Percentiles rank a stretch among this genome's conserved stretches.
These are phyloP conservation scores for Penicillium digitatum DNA, from an alignment of 2,329 filamentous ascomycete species.

Conservation along the genomic window DNA sequence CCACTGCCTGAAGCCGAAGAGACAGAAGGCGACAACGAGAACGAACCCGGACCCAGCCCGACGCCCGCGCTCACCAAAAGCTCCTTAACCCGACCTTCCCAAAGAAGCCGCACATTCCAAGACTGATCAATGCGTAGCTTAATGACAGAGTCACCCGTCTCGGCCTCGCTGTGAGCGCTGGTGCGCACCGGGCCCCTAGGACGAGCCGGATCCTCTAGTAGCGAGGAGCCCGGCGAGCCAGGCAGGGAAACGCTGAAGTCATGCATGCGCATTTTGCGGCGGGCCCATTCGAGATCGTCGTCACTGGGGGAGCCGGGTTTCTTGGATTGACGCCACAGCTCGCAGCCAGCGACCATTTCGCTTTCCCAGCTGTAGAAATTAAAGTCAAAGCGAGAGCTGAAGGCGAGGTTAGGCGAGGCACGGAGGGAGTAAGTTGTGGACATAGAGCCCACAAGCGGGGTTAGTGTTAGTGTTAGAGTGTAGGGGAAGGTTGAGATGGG, in stretches of 20 bases:
- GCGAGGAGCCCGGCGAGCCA: conserved; percentile 17
- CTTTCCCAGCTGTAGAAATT: conserved; percentile 99
- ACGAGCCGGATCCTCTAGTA: conserved; percentile 15
- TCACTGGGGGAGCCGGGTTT: conserved; percentile 33
- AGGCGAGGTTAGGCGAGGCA: conserved; percentile 73
- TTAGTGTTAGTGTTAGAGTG: conserved; percentile 87
- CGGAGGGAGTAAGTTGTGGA: conserved; percentile 88
- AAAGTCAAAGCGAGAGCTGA: conserved; percentile 91
- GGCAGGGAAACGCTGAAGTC: conserved; percentile 23
- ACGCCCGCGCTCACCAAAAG: conserved; percentile 87
- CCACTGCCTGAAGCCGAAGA: conserved; percentile 23
- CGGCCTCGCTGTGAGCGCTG: conserved; percentile 42
- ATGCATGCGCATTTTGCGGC: conserved; percentile 35
- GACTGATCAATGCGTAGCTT: conserved; percentile 89
- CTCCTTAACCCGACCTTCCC: conserved; percentile 91
- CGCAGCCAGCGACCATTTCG: conserved; percentile 83
- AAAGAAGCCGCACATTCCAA: conserved; percentile 77
- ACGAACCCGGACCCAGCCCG: conserved; percentile 62
- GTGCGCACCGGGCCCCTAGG: conserved; percentile 8
- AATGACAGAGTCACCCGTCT: conserved; percentile 77
- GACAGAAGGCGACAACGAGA: conserved; percentile 28
- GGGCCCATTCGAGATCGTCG: conserved; percentile 44
- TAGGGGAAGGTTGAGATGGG: conserved; percentile 73
- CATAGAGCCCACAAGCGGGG: conserved; percentile 90
- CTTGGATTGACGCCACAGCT: conserved; percentile 71